A percentile compares a stretch with the other conserved stretches of the same genome.
Evolutionary conservation across 345 rosid species (phyloP).

Genomic region (Excoecaria agallocha): DNA sequence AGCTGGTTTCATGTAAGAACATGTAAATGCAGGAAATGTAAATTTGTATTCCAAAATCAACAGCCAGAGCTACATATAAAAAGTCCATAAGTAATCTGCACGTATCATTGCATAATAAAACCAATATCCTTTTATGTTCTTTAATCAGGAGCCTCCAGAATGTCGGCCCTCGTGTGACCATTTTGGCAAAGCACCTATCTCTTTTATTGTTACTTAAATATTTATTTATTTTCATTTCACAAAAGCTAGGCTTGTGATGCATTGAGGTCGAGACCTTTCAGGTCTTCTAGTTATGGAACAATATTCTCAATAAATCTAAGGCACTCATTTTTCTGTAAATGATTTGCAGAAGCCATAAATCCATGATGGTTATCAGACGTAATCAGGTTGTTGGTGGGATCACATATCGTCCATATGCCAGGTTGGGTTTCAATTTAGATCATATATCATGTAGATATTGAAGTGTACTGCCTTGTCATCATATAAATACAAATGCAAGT

Average conservation of each 20-base stretch:
- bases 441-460: background rate
- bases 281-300: background rate
- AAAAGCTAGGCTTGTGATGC: background rate
- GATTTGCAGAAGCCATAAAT: constrained; percentile 79
- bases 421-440: constrained; percentile 41
- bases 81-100: background rate
- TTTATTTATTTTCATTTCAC: background rate
- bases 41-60: background rate
- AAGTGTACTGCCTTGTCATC: background rate
- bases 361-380: constrained; percentile 92
- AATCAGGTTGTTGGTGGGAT: constrained; percentile 96
- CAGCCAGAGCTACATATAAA: background rate
- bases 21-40: background rate
- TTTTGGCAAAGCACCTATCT: background rate
- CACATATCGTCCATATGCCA: constrained; percentile 93
- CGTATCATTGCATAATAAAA: background rate
- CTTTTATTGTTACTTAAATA: background rate
- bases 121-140: constrained; percentile 1
- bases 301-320: background rate
- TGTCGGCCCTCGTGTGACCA: background rate
- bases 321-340: background rate
- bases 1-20: background rate
- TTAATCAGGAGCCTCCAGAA: background rate
- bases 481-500: background rate
- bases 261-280: background rate